Base-by-base conservation (phyloP, 1,139 yeast genomes). In the Yamadazyma jaroonii region DNA sequence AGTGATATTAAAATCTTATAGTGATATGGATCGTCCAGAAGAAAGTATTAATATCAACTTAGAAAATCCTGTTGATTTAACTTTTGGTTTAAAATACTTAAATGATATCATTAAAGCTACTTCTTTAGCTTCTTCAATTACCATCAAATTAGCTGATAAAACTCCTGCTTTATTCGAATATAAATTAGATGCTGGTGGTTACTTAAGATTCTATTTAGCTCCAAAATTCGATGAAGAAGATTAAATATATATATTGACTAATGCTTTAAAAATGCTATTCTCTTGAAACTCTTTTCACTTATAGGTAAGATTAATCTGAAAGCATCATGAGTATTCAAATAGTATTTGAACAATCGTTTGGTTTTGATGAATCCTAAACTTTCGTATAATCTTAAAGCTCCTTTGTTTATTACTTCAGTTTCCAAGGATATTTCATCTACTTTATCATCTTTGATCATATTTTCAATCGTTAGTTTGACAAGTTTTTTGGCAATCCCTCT, bases 191-290 rank as follows among this genome's bases (percentile, higher is more conserved):
- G 75, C 67, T 27, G 87, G 94, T 60, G 98, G 99, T 37, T 87
- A 87, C 66, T 74, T 92, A 62, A 84, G 96, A 63, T 92, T 86
- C 77, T 92, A 86, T 77, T 77, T 92, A 65, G 98, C 98, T 52
- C 98, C 98, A 43, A 92, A 92, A 75, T 88, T 89, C 59, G 95
- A 85, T 49, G 96, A 87, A 52, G 96, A 87, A 44, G 94, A 86
- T 48, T 80, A 70, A n/a, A 29, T 31, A 27, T 27, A 27, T 9
- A 7, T 27, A 27, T 13, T 21, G 10, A 12, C 25, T 25, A 20
- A 9, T 13, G 31, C 48, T 6, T 55, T 31, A 67, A 51, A 40
- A 67, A 66, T 4, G 69, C 67, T 3, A 62, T 48, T 42, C 74
- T 51, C 25, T 48, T 52, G 35, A 56, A 54, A 30, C 64, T 45